A percentile compares a stretch with the other conserved stretches of the same genome.
Evolutionary conservation across 169 alveolate species (phyloP).

Genomic region (Theileria sp.): DNA sequence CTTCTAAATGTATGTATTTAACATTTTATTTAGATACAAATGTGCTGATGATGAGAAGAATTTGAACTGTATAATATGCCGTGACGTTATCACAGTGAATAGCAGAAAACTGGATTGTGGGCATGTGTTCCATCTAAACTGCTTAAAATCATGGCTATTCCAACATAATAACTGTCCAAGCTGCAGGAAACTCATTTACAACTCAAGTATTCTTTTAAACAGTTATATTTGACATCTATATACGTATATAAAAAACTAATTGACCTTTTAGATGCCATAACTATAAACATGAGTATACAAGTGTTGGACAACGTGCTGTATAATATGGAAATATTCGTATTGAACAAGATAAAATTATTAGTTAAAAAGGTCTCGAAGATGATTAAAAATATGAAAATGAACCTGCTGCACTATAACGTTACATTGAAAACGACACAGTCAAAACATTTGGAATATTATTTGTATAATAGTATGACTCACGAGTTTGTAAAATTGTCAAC

Average conservation of each 20-base stretch:
- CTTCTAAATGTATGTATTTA: not conserved
- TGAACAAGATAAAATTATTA: not conserved
- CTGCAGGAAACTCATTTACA: constrained; percentile 71
- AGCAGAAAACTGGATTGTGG: constrained; percentile 81
- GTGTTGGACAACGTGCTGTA: not conserved
- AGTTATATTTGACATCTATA: no score
- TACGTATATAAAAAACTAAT: no score
- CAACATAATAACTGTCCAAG: constrained; percentile 83
- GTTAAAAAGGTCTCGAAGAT: not conserved
- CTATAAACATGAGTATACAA: not conserved
- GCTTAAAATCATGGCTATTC: constrained; percentile 82
- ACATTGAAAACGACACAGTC: not conserved
- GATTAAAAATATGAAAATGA: not conserved
- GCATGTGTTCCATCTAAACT: constrained; percentile 81
- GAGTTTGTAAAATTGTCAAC: not conserved
- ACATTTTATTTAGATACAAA: not conserved
- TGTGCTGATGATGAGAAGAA: constrained; percentile 17
- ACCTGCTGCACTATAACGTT: not conserved
- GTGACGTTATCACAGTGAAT: constrained; percentile 79
- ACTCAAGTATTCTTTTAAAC: not conserved
- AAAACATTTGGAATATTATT: not conserved
- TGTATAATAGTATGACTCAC: not conserved
- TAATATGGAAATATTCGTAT: not conserved
- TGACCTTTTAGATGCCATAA: not conserved
- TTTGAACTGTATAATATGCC: constrained; percentile 84